A percentile compares a stretch with the other conserved stretches of the same genome.
Evolutionary conservation across 164 flowering plant genomes (phyloP).

Genomic region (Tetracentron sinense): DNA sequence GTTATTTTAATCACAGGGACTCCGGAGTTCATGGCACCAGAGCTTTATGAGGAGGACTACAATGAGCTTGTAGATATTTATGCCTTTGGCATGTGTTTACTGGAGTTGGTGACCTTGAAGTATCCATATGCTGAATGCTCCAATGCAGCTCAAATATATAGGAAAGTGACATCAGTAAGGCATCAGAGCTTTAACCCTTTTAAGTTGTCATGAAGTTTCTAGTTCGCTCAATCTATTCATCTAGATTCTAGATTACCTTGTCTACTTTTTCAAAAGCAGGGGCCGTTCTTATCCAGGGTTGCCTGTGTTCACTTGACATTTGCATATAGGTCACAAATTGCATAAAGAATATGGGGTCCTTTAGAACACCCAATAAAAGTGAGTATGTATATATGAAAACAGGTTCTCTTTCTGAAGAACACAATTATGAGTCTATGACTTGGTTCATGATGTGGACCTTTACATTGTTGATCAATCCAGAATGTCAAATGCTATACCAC

Average conservation of each 20-base stretch:
- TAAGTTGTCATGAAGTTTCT: background rate
- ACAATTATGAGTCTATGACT: no score
- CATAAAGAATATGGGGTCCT: background rate
- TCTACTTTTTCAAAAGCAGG: background rate
- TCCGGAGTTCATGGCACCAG: conserved; percentile 74
- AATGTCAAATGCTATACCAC: background rate
- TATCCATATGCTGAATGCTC: conserved; percentile 70
- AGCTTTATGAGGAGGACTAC: conserved; percentile 57
- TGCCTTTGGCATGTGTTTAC: conserved; percentile 69
- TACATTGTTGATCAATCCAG: background rate
- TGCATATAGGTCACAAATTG: background rate
- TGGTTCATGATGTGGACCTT: no score
- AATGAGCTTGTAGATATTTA: conserved; percentile 64
- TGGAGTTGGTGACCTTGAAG: conserved; percentile 68
- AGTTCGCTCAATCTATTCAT: background rate
- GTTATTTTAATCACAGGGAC: conserved; percentile 29
- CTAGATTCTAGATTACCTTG: background rate
- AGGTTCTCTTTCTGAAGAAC: no score
- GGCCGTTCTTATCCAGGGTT: background rate
- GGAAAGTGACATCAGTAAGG: conserved; percentile 62
- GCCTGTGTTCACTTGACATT: background rate
- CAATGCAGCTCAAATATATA: conserved; percentile 66
- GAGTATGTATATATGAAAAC: no score
- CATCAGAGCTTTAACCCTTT: background rate
- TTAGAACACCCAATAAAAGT: no score